Conservation (phyloP, 1,284 basidiomycete species). For the Agroathelia rolfsii region DNA sequence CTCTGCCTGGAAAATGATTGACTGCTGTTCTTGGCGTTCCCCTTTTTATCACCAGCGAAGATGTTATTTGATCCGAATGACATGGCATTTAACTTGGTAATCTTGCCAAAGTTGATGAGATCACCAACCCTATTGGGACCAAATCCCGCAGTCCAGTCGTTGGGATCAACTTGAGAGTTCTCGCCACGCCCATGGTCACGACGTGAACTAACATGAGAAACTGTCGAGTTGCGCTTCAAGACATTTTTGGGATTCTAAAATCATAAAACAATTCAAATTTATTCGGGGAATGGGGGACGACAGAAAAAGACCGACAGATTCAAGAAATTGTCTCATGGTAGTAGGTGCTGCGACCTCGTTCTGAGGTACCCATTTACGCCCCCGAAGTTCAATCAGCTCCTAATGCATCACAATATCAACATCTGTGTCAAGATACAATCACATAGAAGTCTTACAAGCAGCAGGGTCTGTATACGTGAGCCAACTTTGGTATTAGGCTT, state of each 20-base stretch:
- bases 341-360: conserved; percentile 72
- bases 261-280: no score
- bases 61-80: conserved; percentile 76
- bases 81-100: conserved; percentile 53
- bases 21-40: conserved; percentile 43
- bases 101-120: conserved; percentile 81
- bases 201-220: conserved; percentile 83
- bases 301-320: conserved; percentile 57
- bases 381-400: conserved; percentile 11
- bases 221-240: no score
- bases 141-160: conserved; percentile 82
- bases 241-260: no score
- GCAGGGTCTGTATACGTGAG: conserved; percentile 66
- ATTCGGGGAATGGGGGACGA: no score
- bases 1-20: conserved; percentile 69
- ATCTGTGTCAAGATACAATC: neutral
- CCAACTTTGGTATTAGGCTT: conserved; percentile 44
- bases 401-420: conserved; percentile 5
- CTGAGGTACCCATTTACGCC: conserved; percentile 9
- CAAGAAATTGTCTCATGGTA: conserved; percentile 85
- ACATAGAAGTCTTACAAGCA: conserved; percentile 37
- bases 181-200: conserved; percentile 69
- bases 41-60: conserved; percentile 60
- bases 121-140: conserved; percentile 80
- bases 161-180: conserved; percentile 45